Evolutionary conservation across 139 green algal species (phyloP), one percentile per base, ranked within the genome.

Genomic region (Chlorella sorokiniana): DNA sequence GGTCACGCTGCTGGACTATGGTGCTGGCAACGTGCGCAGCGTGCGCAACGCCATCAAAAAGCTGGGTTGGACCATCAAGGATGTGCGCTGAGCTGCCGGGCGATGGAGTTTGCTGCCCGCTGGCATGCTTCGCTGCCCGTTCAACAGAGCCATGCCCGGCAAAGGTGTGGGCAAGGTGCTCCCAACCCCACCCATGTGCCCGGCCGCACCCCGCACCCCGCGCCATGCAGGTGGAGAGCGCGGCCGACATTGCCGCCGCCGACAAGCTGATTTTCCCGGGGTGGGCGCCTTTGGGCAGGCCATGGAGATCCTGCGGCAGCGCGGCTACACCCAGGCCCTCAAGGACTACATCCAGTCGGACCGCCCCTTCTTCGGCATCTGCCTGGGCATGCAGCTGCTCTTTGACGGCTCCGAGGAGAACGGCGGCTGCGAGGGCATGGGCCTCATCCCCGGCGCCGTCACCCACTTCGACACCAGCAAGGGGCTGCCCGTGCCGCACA

Each of bases 361-460:
- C 44, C 84, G 85, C 65, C 96, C 96, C 40, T 99, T 99, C 88
- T 82, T 99, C 38, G 97, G 97, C 79, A 98, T 99, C 84, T 99
- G 97, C 89, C 88, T 99, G 45, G 97, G 97, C 65, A 86, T 99
- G 85, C 97, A 99, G 89, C 85, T 98, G 51, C 91, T 99, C 42
- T 99, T 99, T 85, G 95, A 99, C 41, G 96, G 95, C 52, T 96
- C 89, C 77, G 93, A 97, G n/a, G 97, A 99, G 88, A 96, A 89
- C 70, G 96, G 96, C 35, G 95, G 95, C 48, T 91, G 94, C 45
- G 93, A 98, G 83, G 97, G 97, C 0, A 82, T 99, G 54, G 97
- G 93, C 7, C 63, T 99, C 61, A 93, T 99, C 63, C 93, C 93
- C 4, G 97, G 97, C 18, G 71, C 20, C 11, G 90, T 98, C 20